Evolutionary conservation across 345 rosid species (phyloP).

Genomic region (Garcia nutans): DNA sequence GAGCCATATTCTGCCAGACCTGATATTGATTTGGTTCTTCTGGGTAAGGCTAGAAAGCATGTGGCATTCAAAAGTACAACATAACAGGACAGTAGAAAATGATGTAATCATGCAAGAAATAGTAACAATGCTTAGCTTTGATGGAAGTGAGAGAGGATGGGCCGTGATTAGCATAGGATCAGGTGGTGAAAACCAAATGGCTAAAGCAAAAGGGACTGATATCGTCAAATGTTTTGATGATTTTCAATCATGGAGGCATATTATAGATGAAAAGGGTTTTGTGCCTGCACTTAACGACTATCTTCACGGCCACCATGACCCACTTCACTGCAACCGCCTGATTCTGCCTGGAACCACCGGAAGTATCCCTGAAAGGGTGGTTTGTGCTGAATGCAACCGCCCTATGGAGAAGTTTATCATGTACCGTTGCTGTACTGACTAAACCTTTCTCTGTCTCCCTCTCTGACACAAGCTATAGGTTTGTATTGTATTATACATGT

Average conservation of each 20-base stretch:
- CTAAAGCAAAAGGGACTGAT: constrained; percentile 39
- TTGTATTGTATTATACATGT: too few species aligned
- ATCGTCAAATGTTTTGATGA: constrained; percentile 28
- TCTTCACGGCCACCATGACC: constrained; percentile 27
- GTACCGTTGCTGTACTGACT: constrained; percentile 64
- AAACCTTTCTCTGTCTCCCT: neutral
- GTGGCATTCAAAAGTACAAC: constrained; percentile 60
- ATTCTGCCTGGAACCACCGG: constrained; percentile 47
- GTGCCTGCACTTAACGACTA: constrained; percentile 40
- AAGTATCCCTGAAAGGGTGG: constrained; percentile 44
- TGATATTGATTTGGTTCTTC: constrained; percentile 53
- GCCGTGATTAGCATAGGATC: constrained; percentile 42
- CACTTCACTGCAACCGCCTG: constrained; percentile 55
- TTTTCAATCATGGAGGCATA: constrained; percentile 24
- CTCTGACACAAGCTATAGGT: too few species aligned
- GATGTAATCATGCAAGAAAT: constrained; percentile 57
- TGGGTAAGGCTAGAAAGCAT: constrained; percentile 66
- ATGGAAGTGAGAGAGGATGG: constrained; percentile 62
- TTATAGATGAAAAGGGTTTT: constrained; percentile 25
- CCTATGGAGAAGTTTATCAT: constrained; percentile 59
- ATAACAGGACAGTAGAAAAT: constrained; percentile 32
- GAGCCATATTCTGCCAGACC: constrained; percentile 41
- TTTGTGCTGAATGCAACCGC: constrained; percentile 54
- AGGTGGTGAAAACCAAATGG: constrained; percentile 25
- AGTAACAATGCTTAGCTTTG: constrained; percentile 52